Evolutionary conservation across 2,329 filamentous ascomycete genomes (phyloP).

Genomic region (Penicillium sp.): DNA sequence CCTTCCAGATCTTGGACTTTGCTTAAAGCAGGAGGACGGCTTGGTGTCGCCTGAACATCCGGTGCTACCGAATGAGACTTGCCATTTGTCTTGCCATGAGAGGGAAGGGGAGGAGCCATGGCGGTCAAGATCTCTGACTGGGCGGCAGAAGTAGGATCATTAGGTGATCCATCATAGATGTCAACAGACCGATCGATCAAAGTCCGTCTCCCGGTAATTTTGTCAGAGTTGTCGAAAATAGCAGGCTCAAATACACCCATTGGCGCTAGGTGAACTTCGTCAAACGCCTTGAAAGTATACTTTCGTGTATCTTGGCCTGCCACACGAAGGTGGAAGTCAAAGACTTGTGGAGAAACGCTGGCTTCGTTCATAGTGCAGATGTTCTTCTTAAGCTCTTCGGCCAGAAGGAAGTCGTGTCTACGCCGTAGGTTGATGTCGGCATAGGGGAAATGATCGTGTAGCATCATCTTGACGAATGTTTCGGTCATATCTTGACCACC

Average conservation of each 20-base stretch:
- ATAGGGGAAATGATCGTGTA: conserved; percentile 94
- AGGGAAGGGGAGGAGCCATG: conserved; percentile 43
- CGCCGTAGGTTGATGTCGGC: conserved; percentile 87
- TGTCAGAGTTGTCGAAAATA: conserved; percentile 79
- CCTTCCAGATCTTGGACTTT: conserved; percentile 67
- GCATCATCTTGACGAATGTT: conserved; percentile 95
- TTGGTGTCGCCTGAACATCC: conserved; percentile 45
- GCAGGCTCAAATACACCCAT: conserved; percentile 91
- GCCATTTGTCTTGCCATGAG: conserved; percentile 33
- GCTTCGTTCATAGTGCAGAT: conserved; percentile 88
- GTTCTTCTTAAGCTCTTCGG: conserved; percentile 93
- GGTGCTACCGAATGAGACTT: conserved; percentile 34
- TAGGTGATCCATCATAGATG: conserved; percentile 86
- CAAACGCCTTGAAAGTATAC: conserved; percentile 95
- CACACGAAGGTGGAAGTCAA: conserved; percentile 85
- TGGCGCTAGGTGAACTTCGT: conserved; percentile 89
- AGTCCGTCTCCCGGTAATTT: conserved; percentile 75
- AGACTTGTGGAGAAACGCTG: conserved; percentile 82
- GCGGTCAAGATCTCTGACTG: conserved; percentile 66
- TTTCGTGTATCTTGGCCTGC: conserved; percentile 86
- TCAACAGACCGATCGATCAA: conserved; percentile 87
- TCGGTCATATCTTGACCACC: conserved; percentile 92
- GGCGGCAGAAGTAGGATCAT: conserved; percentile 82
- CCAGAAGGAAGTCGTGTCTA: conserved; percentile 87
- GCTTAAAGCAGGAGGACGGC: conserved; percentile 61